Evolutionary conservation across 345 rosid genomes (phyloP).

Genomic region (Bruguiera sexangula): DNA sequence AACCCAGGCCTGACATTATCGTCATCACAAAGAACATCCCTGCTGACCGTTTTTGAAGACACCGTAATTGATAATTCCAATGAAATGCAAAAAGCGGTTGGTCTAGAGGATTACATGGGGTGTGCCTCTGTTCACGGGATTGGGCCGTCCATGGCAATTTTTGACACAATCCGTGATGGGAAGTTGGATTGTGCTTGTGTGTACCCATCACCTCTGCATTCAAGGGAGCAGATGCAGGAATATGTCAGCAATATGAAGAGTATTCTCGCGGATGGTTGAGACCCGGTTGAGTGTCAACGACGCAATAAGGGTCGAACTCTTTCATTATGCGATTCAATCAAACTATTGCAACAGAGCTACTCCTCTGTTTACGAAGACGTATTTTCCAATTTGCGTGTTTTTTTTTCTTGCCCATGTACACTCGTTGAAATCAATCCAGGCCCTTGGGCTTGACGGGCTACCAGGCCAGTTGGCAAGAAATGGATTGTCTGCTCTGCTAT

Average conservation of each 20-base stretch:
- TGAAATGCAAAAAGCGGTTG: slow-evolving; percentile 22
- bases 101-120: slow-evolving; percentile 44
- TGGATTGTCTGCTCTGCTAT: no score
- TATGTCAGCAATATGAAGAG: slow-evolving; percentile 38
- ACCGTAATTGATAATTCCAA: slow-evolving; percentile 26
- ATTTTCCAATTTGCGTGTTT: no score
- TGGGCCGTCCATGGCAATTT: slow-evolving; percentile 44
- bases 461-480: no score
- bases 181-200: slow-evolving; percentile 40
- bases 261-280: slow-evolving; percentile 28
- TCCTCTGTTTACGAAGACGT: no score
- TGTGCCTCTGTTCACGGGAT: slow-evolving; percentile 52
- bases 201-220: slow-evolving; percentile 52
- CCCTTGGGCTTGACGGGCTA: no score
- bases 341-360: no score
- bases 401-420: no score
- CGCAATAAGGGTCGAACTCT: no score
- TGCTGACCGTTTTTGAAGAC: slow-evolving; percentile 49
- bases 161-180: slow-evolving; percentile 46
- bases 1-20: slow-evolving; percentile 46
- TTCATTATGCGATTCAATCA: no score
- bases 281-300: no score
- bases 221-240: slow-evolving; percentile 44
- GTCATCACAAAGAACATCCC: slow-evolving; percentile 38
- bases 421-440: no score